Conservation (phyloP, 805 yeast genomes). For the Lachancea kluyveri region DNA sequence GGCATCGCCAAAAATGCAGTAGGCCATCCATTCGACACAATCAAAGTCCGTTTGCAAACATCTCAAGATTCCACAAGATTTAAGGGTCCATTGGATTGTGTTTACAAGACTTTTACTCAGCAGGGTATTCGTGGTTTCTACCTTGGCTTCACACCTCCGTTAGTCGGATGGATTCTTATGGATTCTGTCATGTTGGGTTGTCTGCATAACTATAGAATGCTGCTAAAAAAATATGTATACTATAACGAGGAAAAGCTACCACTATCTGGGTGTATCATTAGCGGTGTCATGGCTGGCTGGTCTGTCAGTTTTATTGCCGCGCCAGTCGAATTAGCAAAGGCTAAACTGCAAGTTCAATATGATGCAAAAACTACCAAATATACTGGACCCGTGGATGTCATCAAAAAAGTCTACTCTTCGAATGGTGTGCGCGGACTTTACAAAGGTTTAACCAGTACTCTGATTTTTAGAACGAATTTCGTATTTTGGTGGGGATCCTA, state of each 20-base stretch:
- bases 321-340: slow-evolving; percentile 86
- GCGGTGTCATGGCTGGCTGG: slow-evolving; percentile 78
- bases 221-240: slow-evolving; percentile 59
- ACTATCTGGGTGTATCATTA: slow-evolving; percentile 63
- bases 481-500: slow-evolving; percentile 94
- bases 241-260: slow-evolving; percentile 59
- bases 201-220: slow-evolving; percentile 65
- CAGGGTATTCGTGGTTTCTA: slow-evolving; percentile 81
- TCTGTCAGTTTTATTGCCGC: slow-evolving; percentile 95
- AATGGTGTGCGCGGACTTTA: slow-evolving; percentile 70
- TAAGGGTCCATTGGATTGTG: slow-evolving; percentile 79
- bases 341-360: slow-evolving; percentile 83
- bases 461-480: slow-evolving; percentile 82
- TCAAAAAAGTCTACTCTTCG: slow-evolving; percentile 46
- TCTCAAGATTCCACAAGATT: slow-evolving; percentile 57
- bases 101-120: slow-evolving; percentile 57
- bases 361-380: slow-evolving; percentile 64
- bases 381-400: slow-evolving; percentile 77
- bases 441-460: slow-evolving; percentile 77
- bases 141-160: slow-evolving; percentile 89
- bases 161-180: slow-evolving; percentile 91
- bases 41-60: slow-evolving; percentile 80
- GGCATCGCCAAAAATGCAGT: slow-evolving; percentile 85
- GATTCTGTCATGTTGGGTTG: slow-evolving; percentile 89
- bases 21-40: slow-evolving; percentile 91